Evolutionary conservation across 768 basidiomycete genomes (phyloP), one percentile per base, ranked within the genome.

Genomic region (Dacryopinax primogenitus): DNA sequence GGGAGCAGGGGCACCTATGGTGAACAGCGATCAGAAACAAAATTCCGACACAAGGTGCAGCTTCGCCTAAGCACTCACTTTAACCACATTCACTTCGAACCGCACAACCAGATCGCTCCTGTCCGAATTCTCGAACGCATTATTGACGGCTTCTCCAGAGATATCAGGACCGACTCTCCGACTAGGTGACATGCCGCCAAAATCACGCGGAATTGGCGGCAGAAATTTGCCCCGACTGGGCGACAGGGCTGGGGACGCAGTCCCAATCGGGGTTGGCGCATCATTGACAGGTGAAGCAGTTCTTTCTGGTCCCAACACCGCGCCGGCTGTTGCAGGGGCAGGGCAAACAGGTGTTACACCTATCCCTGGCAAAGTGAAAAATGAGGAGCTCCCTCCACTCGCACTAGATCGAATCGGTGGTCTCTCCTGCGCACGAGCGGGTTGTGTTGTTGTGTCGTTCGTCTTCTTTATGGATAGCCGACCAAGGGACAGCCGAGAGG

Each of bases 41-140:
- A 51, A 35, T 15, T 18, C 41, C 26, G 45, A 33, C 62, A 28
- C 44, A 62, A 32, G 45, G 15, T 51, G 21, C 37, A 68, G 39
- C 7, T 44, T 18, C 41, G 41, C 41, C 16, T 6, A 44, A 15
- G 32, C n/a, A 75, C 86, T 18, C 68, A 94, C 93, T 83, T 97
- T 97, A 74, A 99, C 91, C 69, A 99, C 87, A 73, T 88, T 94
- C 66, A 98, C 90, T 76, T 99, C 95, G 74, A 98, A 99, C 67
- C 92, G 83, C 12, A 99, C 95, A 68, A 90, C 86, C 67, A 98
- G 73, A 44, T 84, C 84, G 74, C 85, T 90, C 65, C 84, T 83
- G 30, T 85, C 85, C 72, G 88, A 83, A 68, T 74, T 83, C 69
- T 90, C 90, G 69, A 90, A 88, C 64, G 85, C 72, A 28, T 86